These are phyloP conservation scores for Fusarium sp. DNA, from an alignment of 2,329 filamentous ascomycete species.

Conservation along the genomic window DNA sequence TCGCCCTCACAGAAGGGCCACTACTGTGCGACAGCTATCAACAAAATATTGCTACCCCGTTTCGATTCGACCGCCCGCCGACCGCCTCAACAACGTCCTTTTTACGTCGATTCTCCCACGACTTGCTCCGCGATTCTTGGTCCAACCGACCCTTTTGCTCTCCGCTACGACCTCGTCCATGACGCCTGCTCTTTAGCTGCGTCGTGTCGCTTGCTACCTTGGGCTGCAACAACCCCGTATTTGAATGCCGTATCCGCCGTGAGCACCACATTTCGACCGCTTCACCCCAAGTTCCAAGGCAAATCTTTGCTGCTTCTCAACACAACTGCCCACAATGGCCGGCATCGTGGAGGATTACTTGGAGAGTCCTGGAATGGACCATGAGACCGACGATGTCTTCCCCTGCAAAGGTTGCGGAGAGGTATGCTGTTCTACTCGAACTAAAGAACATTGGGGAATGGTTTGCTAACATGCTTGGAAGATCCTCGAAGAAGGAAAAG, in stretches of 20 bases:
- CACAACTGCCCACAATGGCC: conserved; percentile 51
- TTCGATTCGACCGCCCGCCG: conserved; percentile 16
- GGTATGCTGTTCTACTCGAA: conserved; percentile 59
- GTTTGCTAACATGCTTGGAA: conserved; percentile 50
- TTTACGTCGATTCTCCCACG: conserved; percentile 17
- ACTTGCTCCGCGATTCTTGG: conserved; percentile 16
- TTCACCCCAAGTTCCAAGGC: conserved; percentile 13
- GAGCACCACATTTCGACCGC: conserved; percentile 21
- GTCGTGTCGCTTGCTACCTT: conserved; percentile 33
- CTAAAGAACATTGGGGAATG: neutral
- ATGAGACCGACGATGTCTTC: conserved; percentile 83
- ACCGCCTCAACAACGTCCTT: conserved; percentile 22
- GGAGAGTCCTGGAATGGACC: conserved; percentile 71
- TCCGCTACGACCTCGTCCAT: conserved; percentile 34
- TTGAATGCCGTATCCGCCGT: conserved; percentile 29
- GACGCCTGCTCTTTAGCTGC: conserved; percentile 38
- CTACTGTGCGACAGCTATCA: conserved; percentile 31
- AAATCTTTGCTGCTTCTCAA: conserved; percentile 8
- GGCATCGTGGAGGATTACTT: conserved; percentile 68
- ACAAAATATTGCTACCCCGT: conserved; percentile 24
- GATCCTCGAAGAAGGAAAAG: conserved; percentile 98
- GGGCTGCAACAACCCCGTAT: conserved; percentile 28
- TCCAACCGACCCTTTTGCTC: conserved; percentile 20
- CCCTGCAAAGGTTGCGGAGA: conserved; percentile 94
- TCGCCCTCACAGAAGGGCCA: conserved; percentile 32